Base-by-base conservation (phyloP, 1,139 yeast species). In the Dujonia santamariae region DNA sequence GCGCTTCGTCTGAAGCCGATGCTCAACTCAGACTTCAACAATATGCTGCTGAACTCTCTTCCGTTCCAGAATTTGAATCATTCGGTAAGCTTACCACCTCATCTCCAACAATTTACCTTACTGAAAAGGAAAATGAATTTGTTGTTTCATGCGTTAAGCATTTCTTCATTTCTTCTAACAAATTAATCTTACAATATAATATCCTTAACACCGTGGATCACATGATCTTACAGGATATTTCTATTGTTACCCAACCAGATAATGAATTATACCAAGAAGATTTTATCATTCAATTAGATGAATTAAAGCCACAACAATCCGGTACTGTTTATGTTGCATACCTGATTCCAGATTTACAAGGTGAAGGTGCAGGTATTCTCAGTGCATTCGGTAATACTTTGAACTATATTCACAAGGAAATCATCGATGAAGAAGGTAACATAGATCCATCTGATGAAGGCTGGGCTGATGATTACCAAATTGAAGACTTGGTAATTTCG, bases 61-160 rank as follows among this genome's bases (percentile, higher is more conserved):
- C 77, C 13, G 75, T 86, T 44, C 83, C 85, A 21, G 92, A 86
- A 56, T 73, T 86, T 53, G 67, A 73, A 18, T 62, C 63, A 1
- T 88, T 80, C 52, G 98, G 98, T 41, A 61, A 73, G 34, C 69
- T 90, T 45, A 67, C 88, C 46, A 87, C 85, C 61, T 77, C 92
- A 7, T 81, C 95, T 2, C 30, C 51, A 7, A 59, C 65, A 32
- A 67, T 78, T 37, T 78, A 83, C 47, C 76, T 92, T 51, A 90
- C 98, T 22, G 98, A 92, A 56, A 75, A 78, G 43, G 98, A 90
- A 56, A 88, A 95, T 44, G 99, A 92, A 61, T 88, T 88, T 56
- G 92, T 87, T 34, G 96, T 94, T 36, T 74, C 75, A 36, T 92
- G 85, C 23, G 72, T 85, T 38, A 88, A 86, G 59, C 97, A 90